Evolutionary conservation across 371 early-diverging fungal genomes (phyloP).

Genomic region (Batkoa obscura): DNA sequence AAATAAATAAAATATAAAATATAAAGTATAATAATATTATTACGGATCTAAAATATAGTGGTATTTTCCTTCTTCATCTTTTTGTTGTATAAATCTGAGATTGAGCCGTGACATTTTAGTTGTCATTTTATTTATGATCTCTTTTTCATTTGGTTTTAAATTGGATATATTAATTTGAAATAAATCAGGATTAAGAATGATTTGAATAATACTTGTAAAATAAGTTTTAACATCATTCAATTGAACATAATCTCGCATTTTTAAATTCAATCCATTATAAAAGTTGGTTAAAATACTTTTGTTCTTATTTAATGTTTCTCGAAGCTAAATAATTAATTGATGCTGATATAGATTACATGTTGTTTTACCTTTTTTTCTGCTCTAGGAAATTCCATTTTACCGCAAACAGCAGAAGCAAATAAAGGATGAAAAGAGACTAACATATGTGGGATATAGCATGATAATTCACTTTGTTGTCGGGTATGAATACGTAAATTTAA

Average conservation of each 20-base stretch:
- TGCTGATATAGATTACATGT: background rate
- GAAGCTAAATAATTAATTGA: slow-evolving; percentile 14
- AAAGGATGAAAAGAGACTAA: slow-evolving; percentile 58
- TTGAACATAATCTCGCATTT: slow-evolving; percentile 21
- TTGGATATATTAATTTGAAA: background rate
- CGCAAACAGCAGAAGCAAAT: slow-evolving; percentile 47
- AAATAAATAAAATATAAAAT: background rate
- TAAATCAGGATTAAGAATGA: background rate
- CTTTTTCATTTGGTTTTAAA: background rate
- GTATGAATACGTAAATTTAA: slow-evolving; percentile 27
- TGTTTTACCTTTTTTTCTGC: slow-evolving; percentile 43
- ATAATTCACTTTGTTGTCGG: slow-evolving; percentile 25
- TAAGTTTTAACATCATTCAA: background rate
- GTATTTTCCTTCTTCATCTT: slow-evolving; percentile 12
- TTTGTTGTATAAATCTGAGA: slow-evolving; percentile 16
- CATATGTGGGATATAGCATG: slow-evolving; percentile 49
- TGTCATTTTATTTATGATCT: slow-evolving; percentile 13
- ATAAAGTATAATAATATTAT: slow-evolving; percentile 6
- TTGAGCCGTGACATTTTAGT: slow-evolving; percentile 28
- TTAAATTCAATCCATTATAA: slow-evolving; percentile 23
- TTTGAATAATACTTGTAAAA: background rate
- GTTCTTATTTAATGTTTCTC: slow-evolving; percentile 26
- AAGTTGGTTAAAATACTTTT: slow-evolving; percentile 33
- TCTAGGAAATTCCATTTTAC: slow-evolving; percentile 61
- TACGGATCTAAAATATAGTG: slow-evolving; percentile 48